Evolutionary conservation across 495 filamentous ascomycete species (phyloP).

Genomic region (Chaetomium fimeti): DNA sequence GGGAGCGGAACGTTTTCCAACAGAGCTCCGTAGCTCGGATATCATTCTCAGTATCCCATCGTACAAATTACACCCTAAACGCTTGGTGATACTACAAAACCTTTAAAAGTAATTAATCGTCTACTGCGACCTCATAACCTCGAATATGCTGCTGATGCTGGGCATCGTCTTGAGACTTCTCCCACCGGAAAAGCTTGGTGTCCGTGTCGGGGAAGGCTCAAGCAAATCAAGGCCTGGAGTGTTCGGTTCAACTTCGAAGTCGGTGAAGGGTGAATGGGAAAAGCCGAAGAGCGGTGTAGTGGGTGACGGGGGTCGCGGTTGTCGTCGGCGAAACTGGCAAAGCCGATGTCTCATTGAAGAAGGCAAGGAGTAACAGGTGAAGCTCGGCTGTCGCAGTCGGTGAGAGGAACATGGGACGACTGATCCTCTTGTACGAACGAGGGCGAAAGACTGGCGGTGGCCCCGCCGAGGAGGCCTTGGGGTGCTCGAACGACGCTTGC

Average conservation of each 20-base stretch:
- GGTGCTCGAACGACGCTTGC: slow-evolving; percentile 19
- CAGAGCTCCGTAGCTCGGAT: slow-evolving; percentile 18
- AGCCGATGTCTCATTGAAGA: slow-evolving; percentile 28
- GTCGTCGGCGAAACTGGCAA: slow-evolving; percentile 26
- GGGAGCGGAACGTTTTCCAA: not conserved
- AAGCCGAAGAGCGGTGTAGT: slow-evolving; percentile 29
- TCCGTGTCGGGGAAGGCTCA: slow-evolving; percentile 36
- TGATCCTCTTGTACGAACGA: slow-evolving; percentile 41
- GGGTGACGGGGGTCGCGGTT: slow-evolving; percentile 34
- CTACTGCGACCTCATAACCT: slow-evolving; percentile 34
- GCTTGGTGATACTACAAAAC: slow-evolving; percentile 5
- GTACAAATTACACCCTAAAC: slow-evolving; percentile 8
- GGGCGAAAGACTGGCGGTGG: slow-evolving; percentile 15
- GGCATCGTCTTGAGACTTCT: slow-evolving; percentile 24
- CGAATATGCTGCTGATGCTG: slow-evolving; percentile 42
- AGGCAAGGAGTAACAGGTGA: slow-evolving; percentile 35
- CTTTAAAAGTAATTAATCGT: not conserved
- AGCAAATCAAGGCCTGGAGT: slow-evolving; percentile 36
- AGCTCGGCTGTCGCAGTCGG: slow-evolving; percentile 38
- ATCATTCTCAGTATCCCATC: slow-evolving; percentile 16
- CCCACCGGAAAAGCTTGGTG: slow-evolving; percentile 23
- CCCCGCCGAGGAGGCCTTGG: slow-evolving; percentile 18
- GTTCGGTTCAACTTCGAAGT: slow-evolving; percentile 22
- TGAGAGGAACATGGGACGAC: slow-evolving; percentile 36
- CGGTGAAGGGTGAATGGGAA: slow-evolving; percentile 28